Evolutionary conservation across 441 rosid species (phyloP), one percentile per base, ranked within the genome.

Genomic region (Mallotus japonicus): DNA sequence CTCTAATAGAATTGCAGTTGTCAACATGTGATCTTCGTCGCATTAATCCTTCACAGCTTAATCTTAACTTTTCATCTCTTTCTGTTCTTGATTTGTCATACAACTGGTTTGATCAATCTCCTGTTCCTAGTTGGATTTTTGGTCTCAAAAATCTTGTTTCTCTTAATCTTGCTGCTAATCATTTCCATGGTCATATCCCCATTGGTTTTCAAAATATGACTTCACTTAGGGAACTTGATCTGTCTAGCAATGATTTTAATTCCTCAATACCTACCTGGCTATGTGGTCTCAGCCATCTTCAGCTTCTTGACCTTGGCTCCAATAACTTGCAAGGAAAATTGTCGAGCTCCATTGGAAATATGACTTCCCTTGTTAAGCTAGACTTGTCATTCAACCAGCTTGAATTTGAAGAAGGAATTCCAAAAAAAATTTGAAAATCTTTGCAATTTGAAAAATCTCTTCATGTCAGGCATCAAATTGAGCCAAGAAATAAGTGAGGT

Each of bases 301-400:
- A 58, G 46, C 2, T 65, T 56, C 72, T 76, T 3, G 3, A 50
- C 32, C 68, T 71, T 6, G 2, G 11, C 14, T 12, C 12, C 32
- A 76, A 62, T 50, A 8, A 54, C 62, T 65, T 77, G 61, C 58
- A 54, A 53, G 79, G 84, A 37, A 14, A 22, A 19, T 50, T 78
- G 9, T 67, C 81, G 17, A 67, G 53, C 24, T 11, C 22, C 64
- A 56, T 67, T 42, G 54, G 50, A 14, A 69, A 75, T 53, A 24
- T 71, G 67, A 71, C 60, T 54, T 61, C 67, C 19, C 47, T 71
- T 5, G 5, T 8, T 17, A 46, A 6, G 47, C 74, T 71, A 11
- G 74, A 61, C 11, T 47, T 71, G 74, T 71, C 74, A 47, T 1
- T 0, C 4, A 61, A 71, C 32, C 32, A 28, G 2, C 32, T 28